Evolutionary conservation across 2,329 filamentous ascomycete species (phyloP).

Genomic region (Rhexocercosporidium sp.): DNA sequence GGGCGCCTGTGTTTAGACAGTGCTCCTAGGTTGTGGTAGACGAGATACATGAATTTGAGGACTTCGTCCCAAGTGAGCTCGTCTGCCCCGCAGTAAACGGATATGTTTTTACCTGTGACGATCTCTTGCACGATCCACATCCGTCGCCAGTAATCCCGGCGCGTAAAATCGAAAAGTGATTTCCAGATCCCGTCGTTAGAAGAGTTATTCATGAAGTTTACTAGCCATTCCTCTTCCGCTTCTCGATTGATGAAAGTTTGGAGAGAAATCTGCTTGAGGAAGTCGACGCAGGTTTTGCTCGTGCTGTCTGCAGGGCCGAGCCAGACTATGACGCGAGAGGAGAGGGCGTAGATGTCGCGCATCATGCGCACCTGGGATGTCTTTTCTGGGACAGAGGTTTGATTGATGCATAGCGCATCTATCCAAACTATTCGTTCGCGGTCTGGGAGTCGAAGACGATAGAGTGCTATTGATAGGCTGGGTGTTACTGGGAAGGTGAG

Average conservation of each 20-base stretch:
- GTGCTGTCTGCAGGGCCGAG: background rate
- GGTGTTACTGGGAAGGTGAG: background rate
- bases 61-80: background rate
- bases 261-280: background rate
- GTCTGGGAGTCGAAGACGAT: background rate
- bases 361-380: background rate
- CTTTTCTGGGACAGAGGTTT: background rate
- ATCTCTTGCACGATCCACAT: slow-evolving; percentile 11
- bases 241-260: background rate
- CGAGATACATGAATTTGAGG: background rate
- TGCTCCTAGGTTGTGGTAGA: background rate
- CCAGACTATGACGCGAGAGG: background rate
- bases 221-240: background rate
- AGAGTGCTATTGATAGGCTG: background rate
- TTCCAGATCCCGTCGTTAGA: background rate
- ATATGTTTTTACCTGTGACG: background rate
- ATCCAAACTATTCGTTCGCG: background rate
- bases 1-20: background rate
- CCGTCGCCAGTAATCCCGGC: background rate
- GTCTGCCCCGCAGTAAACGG: background rate
- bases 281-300: background rate
- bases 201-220: background rate
- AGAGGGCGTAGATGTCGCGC: background rate
- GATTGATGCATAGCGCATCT: slow-evolving; percentile 2
- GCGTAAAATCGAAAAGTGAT: background rate